A percentile compares a stretch with the other conserved stretches of the same genome.
phyloP scores from a whole-genome alignment of 164 flowering plant genomes.

The Cinnamomum micranthum region DNA sequence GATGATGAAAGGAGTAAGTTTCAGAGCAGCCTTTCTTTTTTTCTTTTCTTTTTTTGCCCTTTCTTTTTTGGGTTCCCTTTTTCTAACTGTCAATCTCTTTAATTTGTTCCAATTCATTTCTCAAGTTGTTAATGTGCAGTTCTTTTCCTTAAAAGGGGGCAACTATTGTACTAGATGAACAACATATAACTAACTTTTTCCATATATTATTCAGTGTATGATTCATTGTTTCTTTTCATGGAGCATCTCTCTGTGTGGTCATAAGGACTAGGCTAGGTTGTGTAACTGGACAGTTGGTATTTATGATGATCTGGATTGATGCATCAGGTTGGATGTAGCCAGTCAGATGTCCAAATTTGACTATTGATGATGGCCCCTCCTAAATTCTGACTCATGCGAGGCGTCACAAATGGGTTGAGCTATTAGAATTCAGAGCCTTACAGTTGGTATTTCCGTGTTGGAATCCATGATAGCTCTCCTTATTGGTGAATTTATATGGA shows the following conservation, averaged over 20 bases:
- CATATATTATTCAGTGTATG: background rate
- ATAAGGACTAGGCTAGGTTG: background rate
- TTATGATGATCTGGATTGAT: too few relatives aligned
- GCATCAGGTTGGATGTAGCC: too few relatives aligned
- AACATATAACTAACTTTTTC: background rate
- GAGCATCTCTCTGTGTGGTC: background rate
- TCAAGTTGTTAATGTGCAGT: background rate
- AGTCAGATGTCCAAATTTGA: too few relatives aligned
- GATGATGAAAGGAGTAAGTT: background rate
- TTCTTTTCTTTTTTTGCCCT: background rate
- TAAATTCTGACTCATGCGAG: too few relatives aligned
- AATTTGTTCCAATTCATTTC: constrained; percentile 15
- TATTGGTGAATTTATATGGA: too few relatives aligned
- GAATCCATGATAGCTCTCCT: too few relatives aligned
- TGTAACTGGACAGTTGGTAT: background rate
- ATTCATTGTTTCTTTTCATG: background rate
- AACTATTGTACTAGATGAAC: background rate
- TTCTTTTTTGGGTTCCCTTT: background rate
- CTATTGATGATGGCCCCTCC: too few relatives aligned
- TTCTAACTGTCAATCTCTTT: background rate
- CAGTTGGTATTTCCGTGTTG: too few relatives aligned
- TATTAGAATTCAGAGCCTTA: too few relatives aligned
- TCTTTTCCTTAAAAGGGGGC: background rate
- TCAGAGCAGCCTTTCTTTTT: background rate
- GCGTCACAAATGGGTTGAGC: too few relatives aligned